Evolutionary conservation across 2,329 filamentous ascomycete species (phyloP).

Genomic region (Botrytis hyacinthi): DNA sequence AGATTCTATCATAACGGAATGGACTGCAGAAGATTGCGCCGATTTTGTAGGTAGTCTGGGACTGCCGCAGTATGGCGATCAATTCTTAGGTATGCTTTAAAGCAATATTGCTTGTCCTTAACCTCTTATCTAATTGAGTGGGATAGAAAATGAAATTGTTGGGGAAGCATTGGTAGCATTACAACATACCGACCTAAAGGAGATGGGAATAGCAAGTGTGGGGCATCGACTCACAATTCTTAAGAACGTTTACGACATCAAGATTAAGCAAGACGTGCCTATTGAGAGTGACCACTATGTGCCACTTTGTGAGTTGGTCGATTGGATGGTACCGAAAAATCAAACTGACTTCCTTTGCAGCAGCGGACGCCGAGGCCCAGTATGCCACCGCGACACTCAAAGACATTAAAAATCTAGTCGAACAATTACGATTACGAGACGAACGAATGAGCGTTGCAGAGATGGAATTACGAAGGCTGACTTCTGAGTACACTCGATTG

Average conservation of each 20-base stretch:
- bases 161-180: slow-evolving; percentile 87
- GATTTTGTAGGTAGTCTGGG: slow-evolving; percentile 82
- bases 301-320: slow-evolving; percentile 69
- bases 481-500: slow-evolving; percentile 83
- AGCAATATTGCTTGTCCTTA: neutral
- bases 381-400: slow-evolving; percentile 87
- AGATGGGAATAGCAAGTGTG: slow-evolving; percentile 89
- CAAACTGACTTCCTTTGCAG: slow-evolving; percentile 48
- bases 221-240: slow-evolving; percentile 93
- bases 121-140: slow-evolving; percentile 22
- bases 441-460: slow-evolving; percentile 84
- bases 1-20: slow-evolving; percentile 74
- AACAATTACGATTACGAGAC: slow-evolving; percentile 84
- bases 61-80: slow-evolving; percentile 76
- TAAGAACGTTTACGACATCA: slow-evolving; percentile 94
- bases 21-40: slow-evolving; percentile 83
- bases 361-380: slow-evolving; percentile 82
- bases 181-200: slow-evolving; percentile 89
- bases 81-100: slow-evolving; percentile 68
- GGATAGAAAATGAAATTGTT: slow-evolving; percentile 84
- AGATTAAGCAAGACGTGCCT: slow-evolving; percentile 87
- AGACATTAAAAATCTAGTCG: slow-evolving; percentile 87
- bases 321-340: neutral
- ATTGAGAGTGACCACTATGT: slow-evolving; percentile 93
- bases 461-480: slow-evolving; percentile 76